Conservation (phyloP, 129 eudicot species). For the Logfia minima region DNA sequence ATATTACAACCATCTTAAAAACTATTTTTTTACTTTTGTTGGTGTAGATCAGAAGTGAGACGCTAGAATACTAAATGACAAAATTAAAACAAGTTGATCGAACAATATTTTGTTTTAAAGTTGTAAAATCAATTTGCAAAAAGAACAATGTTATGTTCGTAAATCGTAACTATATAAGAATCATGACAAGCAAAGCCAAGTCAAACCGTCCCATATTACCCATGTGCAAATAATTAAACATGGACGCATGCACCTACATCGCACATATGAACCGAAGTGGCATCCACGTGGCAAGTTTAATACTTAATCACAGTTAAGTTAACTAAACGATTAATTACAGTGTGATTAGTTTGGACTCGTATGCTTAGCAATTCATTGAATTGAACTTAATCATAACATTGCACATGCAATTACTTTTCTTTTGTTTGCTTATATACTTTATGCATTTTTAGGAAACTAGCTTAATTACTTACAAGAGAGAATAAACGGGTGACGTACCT, state of each 20-base stretch:
- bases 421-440: constrained; percentile 14
- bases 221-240: not conserved
- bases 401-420: constrained; percentile 25
- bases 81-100: no score
- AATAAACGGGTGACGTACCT: no score
- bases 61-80: no score
- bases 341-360: constrained; percentile 3
- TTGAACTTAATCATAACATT: no score
- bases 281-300: constrained; percentile 17
- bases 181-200: not conserved
- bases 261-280: not conserved
- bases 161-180: no score
- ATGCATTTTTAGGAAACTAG: not conserved
- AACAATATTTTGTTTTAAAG: no score
- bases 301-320: not conserved
- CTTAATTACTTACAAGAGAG: no score
- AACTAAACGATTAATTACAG: constrained; percentile 20
- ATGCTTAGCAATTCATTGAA: constrained; percentile 4
- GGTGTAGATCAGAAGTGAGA: no score
- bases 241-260: not conserved
- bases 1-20: no score
- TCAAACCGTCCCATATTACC: not conserved
- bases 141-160: not conserved
- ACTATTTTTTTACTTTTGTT: no score
- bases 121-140: no score